phyloP scores from a whole-genome alignment of 2,329 filamentous ascomycete genomes.

The Seiridium cupressi region DNA sequence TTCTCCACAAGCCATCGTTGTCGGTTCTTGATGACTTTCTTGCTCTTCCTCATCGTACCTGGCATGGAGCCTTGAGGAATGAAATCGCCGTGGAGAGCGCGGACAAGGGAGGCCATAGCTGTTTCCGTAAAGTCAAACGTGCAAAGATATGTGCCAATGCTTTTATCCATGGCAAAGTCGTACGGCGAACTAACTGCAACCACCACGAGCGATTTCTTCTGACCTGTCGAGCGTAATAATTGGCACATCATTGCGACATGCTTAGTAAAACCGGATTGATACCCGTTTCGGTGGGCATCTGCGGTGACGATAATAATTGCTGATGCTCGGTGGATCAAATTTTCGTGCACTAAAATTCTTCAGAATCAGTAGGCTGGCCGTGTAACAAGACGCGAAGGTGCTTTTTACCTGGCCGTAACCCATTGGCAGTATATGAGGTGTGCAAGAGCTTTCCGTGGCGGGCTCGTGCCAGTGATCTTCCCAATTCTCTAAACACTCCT shows the following conservation, averaged over 20 bases:
- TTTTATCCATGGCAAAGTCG: slow-evolving; percentile 90
- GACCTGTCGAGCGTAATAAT: slow-evolving; percentile 71
- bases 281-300: slow-evolving; percentile 90
- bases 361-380: neutral
- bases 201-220: slow-evolving; percentile 87
- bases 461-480: slow-evolving; percentile 81
- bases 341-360: slow-evolving; percentile 70
- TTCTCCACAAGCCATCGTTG: slow-evolving; percentile 94
- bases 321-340: slow-evolving; percentile 82
- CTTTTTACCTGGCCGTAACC: slow-evolving; percentile 67
- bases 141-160: slow-evolving; percentile 89
- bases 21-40: slow-evolving; percentile 82
- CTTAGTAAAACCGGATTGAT: slow-evolving; percentile 93
- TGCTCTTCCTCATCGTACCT: slow-evolving; percentile 80
- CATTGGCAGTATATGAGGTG: slow-evolving; percentile 93
- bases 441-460: slow-evolving; percentile 84
- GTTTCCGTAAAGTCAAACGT: slow-evolving; percentile 97
- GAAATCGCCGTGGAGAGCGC: slow-evolving; percentile 78
- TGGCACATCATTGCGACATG: slow-evolving; percentile 95
- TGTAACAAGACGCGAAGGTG: neutral
- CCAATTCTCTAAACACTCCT: slow-evolving; percentile 86
- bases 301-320: slow-evolving; percentile 90
- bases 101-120: slow-evolving; percentile 79
- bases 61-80: slow-evolving; percentile 58
- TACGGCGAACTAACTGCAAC: slow-evolving; percentile 94